Evolutionary conservation across 176 grass and related monocot genomes (phyloP).

Genomic region (Musa troglodytarum): DNA sequence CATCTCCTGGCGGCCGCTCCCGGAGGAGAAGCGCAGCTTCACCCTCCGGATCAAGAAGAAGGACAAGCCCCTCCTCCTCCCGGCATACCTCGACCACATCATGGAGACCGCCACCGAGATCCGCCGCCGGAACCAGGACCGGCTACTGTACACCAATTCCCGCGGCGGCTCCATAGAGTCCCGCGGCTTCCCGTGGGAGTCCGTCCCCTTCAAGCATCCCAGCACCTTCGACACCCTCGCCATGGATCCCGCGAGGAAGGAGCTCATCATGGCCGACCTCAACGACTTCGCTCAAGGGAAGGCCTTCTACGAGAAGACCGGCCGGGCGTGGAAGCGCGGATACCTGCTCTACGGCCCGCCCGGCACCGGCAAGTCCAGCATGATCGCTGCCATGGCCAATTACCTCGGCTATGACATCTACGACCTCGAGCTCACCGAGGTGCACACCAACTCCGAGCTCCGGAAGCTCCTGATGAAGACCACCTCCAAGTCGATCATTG

Average conservation of each 20-base stretch:
- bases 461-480: conserved; percentile 52
- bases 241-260: conserved; percentile 51
- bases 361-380: conserved; percentile 87
- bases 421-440: conserved; percentile 67
- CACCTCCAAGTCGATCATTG: conserved; percentile 56
- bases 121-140: conserved; percentile 5
- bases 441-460: conserved; percentile 43
- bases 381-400: conserved; percentile 93
- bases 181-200: conserved; percentile 30
- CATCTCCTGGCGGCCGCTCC: conserved; percentile 67
- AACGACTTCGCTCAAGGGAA: conserved; percentile 60
- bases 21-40: conserved; percentile 92
- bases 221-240: conserved; percentile 66
- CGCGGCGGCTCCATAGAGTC: conserved; percentile 39
- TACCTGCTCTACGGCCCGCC: conserved; percentile 80
- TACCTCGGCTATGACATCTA: conserved; percentile 71
- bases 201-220: conserved; percentile 66
- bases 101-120: conserved; percentile 13
- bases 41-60: conserved; percentile 61
- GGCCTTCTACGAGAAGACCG: conserved; percentile 72
- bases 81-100: conserved; percentile 12
- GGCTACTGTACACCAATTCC: conserved; percentile 18
- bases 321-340: conserved; percentile 87
- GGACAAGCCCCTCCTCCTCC: conserved; percentile 37
- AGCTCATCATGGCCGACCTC: conserved; percentile 56